Evolutionary conservation across 257 asterid species (phyloP).

Genomic region (Solanum pinnatisectum): DNA sequence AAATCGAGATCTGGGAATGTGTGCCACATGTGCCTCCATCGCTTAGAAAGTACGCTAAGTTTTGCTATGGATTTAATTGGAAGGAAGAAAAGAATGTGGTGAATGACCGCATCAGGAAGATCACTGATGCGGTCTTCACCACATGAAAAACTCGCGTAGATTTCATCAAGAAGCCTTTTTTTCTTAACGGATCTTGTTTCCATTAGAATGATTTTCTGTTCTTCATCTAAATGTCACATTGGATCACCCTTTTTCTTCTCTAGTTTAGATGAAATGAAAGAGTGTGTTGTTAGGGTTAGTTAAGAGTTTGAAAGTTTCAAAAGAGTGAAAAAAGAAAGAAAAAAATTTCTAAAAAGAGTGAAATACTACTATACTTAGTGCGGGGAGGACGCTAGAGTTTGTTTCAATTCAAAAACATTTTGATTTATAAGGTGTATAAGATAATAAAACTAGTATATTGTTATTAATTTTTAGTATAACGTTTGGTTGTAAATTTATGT

Average conservation of each 20-base stretch:
- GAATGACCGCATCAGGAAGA: constrained; percentile 64
- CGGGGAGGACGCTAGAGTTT: background rate
- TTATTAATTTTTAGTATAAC: background rate
- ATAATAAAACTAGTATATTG: background rate
- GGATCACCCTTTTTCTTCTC: background rate
- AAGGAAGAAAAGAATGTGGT: constrained; percentile 41
- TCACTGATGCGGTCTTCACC: constrained; percentile 54
- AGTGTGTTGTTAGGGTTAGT: background rate
- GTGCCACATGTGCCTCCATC: constrained; percentile 61
- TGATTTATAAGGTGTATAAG: background rate
- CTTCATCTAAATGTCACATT: background rate
- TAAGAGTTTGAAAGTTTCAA: constrained; percentile 35
- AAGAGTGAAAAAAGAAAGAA: background rate
- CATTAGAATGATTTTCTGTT: constrained; percentile 21
- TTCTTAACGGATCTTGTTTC: constrained; percentile 75
- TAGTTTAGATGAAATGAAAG: background rate
- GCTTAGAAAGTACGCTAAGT: constrained; percentile 46
- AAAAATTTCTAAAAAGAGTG: background rate
- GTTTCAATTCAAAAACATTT: background rate
- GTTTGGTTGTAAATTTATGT: background rate
- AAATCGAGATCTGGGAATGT: constrained; percentile 82
- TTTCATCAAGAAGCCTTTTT: constrained; percentile 21
- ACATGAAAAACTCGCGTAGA: background rate
- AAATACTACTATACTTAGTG: background rate
- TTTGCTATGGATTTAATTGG: constrained; percentile 60